Base-by-base conservation (phyloP, 768 basidiomycete species). In the Agaricus subrufescens region DNA sequence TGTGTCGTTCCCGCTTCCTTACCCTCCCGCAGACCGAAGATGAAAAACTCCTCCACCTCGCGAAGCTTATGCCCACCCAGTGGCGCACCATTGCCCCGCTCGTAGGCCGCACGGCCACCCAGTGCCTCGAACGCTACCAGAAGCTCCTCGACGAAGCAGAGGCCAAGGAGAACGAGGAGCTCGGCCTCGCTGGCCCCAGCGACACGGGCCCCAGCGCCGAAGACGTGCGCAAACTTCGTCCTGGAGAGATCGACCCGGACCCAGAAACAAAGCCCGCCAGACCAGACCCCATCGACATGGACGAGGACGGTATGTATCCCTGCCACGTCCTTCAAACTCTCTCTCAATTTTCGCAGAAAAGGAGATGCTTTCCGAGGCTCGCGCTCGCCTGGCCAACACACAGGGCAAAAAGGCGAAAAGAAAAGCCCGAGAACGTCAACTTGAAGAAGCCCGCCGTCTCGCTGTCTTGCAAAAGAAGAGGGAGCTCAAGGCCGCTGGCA, bases 361-460 rank as follows among this genome's bases (percentile, higher is more conserved):
- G 85, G 97, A 98, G 71, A 98, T 99, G 97, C 74, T 99, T 65
- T 98, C 97, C 1, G 97, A 99, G 71, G 97, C 97, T 29, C 87
- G 97, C 62, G 97, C 97, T 5, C 87, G 97, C 73, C 79, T 99
- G 37, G 97, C 97, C 49, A 99, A 99, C 68, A 99, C 97, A 0
- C 97, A 99, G 71, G 97, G 97, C 37, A 99, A 99, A 72, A 99
- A 99, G 71, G 97, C 97, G 2, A 99, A 99, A 71, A 88, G 97
- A 63, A 99, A 98, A 73, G 97, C 95, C 4, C 84, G 97, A 45
- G 97, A 99, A 66, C 88, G 96, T 57, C 96, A 98, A 66, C 75
- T 99, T 38, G 97, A 99, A 67, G 97, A 99, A 67, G 97, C 97
- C 2, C 78, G 96, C 51, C 81, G 97, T 25, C 73, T 99, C 43